Base-by-base conservation (phyloP, 176 grass and related monocot species). In the maize (Zea mays) region DNA sequence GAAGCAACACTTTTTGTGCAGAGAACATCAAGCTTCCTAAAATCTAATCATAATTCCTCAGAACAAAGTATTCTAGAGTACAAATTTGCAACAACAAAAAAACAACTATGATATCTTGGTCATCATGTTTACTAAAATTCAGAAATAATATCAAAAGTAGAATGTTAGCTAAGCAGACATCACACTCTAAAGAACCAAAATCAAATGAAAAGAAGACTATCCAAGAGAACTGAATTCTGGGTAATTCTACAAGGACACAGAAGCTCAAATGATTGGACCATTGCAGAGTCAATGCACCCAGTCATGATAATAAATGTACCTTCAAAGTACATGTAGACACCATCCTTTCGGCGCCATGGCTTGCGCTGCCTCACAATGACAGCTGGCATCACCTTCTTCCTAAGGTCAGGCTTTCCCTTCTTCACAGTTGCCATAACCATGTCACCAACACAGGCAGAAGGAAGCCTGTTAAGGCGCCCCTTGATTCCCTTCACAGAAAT, bases 371-470 rank as follows among this genome's bases (percentile, higher is more conserved):
- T 90, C 51, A 97, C 93, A 54, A 97, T 90, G 46, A 97, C 93
- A 54, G 93, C 93, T 46, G 93, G 93, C 93, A 97, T 97, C 70
- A 97, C 93, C 90, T 97, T 97, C 81, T 97, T 97, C 84, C 93
- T 89, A 3, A 97, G 90, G 80, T 97, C 93, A 41, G 93, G 93
- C 78, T 97, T 97, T 9, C 93, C 93, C 69, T 97, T 97, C 83
- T 97, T 97, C 62, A 97, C 93, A 16, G 88, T 97, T n/a, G 93
- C 93, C 93, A 97, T 97, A 67, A 97, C 93, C 93, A 97, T 97
- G 85, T 97, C 93, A 5, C 90, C 93, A 62, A 97, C 90, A 5
- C 93, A 97, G 10, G 93, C 90, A 45, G 93, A 97, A 9, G 93
- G 93, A 65, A 93, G 90, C 73, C 90, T 61, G 77, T 97, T 93